Evolutionary conservation across 371 early-diverging fungal genomes (phyloP).

Genomic region (Apophysomyces elegans): DNA sequence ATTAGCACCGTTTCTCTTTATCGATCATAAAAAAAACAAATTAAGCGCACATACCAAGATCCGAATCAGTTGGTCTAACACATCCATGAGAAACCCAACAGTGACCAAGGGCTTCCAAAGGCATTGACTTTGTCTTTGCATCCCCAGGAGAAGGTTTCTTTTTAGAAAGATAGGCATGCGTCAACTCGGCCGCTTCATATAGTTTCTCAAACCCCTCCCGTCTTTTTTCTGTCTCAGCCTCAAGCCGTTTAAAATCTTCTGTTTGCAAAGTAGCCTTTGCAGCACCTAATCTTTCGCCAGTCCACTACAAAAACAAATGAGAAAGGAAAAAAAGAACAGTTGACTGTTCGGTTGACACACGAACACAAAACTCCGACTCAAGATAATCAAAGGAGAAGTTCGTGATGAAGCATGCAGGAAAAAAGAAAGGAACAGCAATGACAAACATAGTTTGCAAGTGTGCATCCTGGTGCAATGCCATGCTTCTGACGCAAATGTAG

Average conservation of each 20-base stretch:
- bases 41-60: slow-evolving; percentile 50
- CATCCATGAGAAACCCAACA: slow-evolving; percentile 63
- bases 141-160: slow-evolving; percentile 64
- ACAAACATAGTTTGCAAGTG: neutral
- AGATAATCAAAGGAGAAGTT: neutral
- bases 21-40: neutral
- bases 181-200: slow-evolving; percentile 29
- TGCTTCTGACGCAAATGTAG: neutral
- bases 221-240: slow-evolving; percentile 38
- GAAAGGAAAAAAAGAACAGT: neutral
- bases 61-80: slow-evolving; percentile 59
- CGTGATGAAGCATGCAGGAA: neutral
- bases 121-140: slow-evolving; percentile 56
- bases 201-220: slow-evolving; percentile 44
- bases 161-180: slow-evolving; percentile 46
- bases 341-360: neutral
- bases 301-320: slow-evolving; percentile 39
- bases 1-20: neutral
- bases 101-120: slow-evolving; percentile 65
- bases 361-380: slow-evolving; percentile 5
- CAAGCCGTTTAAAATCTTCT: slow-evolving; percentile 47
- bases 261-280: slow-evolving; percentile 52
- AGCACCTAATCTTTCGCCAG: slow-evolving; percentile 54
- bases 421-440: neutral
- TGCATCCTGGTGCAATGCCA: neutral